phyloP scores from a whole-genome alignment of 768 basidiomycete species.

The Clathrus columnatus region DNA sequence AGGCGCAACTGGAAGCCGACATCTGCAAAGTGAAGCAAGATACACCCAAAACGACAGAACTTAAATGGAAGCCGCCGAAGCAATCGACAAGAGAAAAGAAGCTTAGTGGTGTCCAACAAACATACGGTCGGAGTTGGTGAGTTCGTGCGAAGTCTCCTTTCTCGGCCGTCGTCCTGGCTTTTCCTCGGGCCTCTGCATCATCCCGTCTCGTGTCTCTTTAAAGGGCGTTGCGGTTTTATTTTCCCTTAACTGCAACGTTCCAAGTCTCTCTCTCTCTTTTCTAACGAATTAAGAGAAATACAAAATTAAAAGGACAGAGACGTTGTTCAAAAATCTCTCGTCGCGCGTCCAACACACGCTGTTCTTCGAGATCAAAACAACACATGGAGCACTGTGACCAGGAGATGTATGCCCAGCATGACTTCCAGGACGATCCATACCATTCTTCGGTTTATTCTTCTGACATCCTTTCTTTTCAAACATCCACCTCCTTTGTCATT shows the following conservation, averaged over 20 bases:
- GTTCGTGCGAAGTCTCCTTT: constrained; percentile 5
- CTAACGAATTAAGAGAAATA: not conserved
- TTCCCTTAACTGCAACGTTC: not conserved
- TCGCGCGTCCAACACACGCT: not conserved
- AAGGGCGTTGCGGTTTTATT: not conserved
- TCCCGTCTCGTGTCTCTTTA: constrained; percentile 1
- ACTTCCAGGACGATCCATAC: constrained; percentile 3
- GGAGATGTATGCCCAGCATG: constrained; percentile 7
- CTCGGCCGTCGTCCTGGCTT: not conserved
- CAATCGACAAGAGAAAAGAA: not conserved
- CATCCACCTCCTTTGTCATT: constrained; percentile 1
- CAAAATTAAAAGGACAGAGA: not conserved
- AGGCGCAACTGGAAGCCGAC: constrained; percentile 5
- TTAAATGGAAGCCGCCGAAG: not conserved
- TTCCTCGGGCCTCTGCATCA: constrained; percentile 6
- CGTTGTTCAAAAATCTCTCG: not conserved
- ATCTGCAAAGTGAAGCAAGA: not conserved
- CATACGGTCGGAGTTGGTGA: constrained; percentile 6
- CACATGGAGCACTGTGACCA: constrained; percentile 11
- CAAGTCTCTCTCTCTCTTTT: not conserved
- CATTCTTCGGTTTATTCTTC: constrained; percentile 2
- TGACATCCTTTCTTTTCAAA: constrained; percentile 3
- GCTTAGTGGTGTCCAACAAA: not conserved
- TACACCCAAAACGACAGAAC: not conserved
- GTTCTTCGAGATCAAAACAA: not conserved